phyloP scores from a whole-genome alignment of 2,329 filamentous ascomycete species.

The Bimuria novae-zelandiae region DNA sequence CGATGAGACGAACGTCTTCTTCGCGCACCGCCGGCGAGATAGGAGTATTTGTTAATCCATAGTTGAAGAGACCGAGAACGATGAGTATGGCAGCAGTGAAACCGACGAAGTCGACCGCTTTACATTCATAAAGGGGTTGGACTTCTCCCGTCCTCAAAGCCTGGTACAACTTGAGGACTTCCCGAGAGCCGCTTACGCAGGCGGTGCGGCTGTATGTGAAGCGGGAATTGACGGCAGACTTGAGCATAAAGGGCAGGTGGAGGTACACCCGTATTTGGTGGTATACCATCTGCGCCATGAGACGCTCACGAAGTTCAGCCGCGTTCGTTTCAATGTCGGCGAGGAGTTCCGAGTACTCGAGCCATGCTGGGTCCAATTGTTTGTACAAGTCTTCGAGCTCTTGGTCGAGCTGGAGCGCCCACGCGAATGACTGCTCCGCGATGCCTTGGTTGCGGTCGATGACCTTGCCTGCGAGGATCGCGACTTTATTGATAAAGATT shows the following conservation, averaged over 20 bases:
- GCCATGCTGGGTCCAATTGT: conserved; percentile 46
- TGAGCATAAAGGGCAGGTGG: conserved; percentile 53
- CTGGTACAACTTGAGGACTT: conserved; percentile 48
- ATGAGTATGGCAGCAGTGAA: conserved; percentile 53
- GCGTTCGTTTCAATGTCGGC: conserved; percentile 37
- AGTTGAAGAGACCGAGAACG: conserved; percentile 49
- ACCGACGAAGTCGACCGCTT: conserved; percentile 53
- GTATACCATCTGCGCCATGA: conserved; percentile 51
- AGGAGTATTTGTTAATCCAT: conserved; percentile 21
- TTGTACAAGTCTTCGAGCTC: conserved; percentile 48
- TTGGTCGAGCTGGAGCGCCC: conserved; percentile 50
- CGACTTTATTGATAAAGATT: conserved; percentile 41
- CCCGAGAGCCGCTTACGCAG: conserved; percentile 49
- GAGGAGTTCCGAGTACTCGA: conserved; percentile 39
- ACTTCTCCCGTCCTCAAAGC: conserved; percentile 40
- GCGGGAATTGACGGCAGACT: conserved; percentile 42
- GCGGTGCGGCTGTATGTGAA: conserved; percentile 47
- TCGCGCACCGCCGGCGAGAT: conserved; percentile 36
- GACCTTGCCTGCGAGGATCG: conserved; percentile 48
- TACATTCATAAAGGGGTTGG: conserved; percentile 52
- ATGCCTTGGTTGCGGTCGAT: conserved; percentile 51
- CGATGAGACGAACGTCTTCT: conserved; percentile 44
- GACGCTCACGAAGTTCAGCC: conserved; percentile 42
- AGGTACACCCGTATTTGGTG: conserved; percentile 52
- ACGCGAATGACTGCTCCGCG: conserved; percentile 41